Conservation (phyloP, 2,329 filamentous ascomycete genomes). For the Penicillium sp. region DNA sequence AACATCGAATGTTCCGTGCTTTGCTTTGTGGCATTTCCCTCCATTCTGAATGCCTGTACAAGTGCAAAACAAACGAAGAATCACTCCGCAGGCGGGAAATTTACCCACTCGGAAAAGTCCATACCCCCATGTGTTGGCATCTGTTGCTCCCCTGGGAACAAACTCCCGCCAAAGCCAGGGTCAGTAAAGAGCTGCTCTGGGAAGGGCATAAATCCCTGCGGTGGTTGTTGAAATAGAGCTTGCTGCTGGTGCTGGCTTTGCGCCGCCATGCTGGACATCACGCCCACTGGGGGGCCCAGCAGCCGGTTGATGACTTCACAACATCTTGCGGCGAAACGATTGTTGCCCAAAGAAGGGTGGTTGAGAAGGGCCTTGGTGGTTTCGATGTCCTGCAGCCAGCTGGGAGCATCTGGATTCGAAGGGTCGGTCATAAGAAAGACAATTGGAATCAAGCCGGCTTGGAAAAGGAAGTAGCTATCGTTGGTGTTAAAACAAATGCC, state of each 20-base stretch:
- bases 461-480: slow-evolving; percentile 45
- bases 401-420: slow-evolving; percentile 34
- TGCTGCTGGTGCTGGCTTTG: slow-evolving; percentile 13
- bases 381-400: slow-evolving; percentile 42
- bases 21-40: too few species aligned
- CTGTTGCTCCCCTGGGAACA: slow-evolving; percentile 37
- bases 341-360: slow-evolving; percentile 39
- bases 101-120: slow-evolving; percentile 44
- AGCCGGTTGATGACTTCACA: slow-evolving; percentile 41
- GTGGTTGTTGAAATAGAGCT: slow-evolving; percentile 15
- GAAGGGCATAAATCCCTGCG: slow-evolving; percentile 37
- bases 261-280: slow-evolving; percentile 9
- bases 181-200: slow-evolving; percentile 39
- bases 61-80: slow-evolving; percentile 8
- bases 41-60: slow-evolving; percentile 7
- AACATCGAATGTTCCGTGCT: too few species aligned
- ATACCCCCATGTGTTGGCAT: slow-evolving; percentile 29
- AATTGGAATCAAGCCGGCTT: slow-evolving; percentile 45
- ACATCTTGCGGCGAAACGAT: slow-evolving; percentile 41
- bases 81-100: slow-evolving; percentile 31
- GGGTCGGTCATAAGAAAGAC: slow-evolving; percentile 46
- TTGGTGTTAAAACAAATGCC: slow-evolving; percentile 1
- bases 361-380: slow-evolving; percentile 41
- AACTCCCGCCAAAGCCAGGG: slow-evolving; percentile 31
- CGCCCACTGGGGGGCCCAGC: slow-evolving; percentile 30